Evolutionary conservation across 345 rosid genomes (phyloP).

Genomic region (Punica granatum): DNA sequence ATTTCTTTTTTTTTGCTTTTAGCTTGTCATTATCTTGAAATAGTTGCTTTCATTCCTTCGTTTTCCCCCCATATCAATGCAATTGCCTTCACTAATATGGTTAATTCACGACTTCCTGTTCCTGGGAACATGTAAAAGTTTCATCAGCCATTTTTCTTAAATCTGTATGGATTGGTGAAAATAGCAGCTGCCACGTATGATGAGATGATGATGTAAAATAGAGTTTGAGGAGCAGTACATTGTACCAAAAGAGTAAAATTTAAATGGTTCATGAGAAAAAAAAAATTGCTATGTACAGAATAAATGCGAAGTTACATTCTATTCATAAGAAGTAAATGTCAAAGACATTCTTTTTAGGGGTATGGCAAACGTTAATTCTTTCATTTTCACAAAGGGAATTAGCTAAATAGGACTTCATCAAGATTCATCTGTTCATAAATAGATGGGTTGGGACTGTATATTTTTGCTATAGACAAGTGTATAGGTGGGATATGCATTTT

Average conservation of each 20-base stretch:
- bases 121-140: neutral
- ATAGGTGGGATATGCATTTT: too few relatives aligned
- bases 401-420: neutral
- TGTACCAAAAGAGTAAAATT: neutral
- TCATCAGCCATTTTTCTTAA: neutral
- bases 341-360: neutral
- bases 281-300: neutral
- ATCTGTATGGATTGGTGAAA: neutral
- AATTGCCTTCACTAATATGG: neutral
- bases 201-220: neutral
- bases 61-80: too few relatives aligned
- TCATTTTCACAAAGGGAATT: neutral
- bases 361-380: neutral
- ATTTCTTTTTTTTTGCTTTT: conserved; percentile 2
- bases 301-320: neutral
- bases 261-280: neutral
- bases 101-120: neutral
- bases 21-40: neutral
- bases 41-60: neutral
- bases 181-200: neutral
- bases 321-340: neutral
- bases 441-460: too few relatives aligned
- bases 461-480: too few relatives aligned
- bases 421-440: neutral
- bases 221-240: neutral